These are phyloP conservation scores for Cladosporium colombiae DNA, from an alignment of 2,329 filamentous ascomycete species.

Conservation along the genomic window DNA sequence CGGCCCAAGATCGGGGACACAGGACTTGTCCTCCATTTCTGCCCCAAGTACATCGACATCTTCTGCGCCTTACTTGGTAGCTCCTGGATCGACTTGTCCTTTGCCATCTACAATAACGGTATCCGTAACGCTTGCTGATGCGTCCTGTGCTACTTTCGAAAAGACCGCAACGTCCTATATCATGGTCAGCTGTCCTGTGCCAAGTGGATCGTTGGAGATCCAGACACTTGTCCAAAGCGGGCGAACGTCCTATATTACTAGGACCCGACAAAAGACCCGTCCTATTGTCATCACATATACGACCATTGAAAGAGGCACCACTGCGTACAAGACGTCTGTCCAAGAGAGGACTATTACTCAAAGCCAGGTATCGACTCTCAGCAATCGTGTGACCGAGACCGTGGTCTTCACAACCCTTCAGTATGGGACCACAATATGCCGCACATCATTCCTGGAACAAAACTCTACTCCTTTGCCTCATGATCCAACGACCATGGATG, in stretches of 20 bases:
- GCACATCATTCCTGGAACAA: background rate
- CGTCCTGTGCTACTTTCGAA: background rate
- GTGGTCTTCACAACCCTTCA: background rate
- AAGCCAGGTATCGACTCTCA: background rate
- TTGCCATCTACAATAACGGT: background rate
- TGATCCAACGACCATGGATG: background rate
- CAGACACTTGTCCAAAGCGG: background rate
- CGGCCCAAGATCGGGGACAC: background rate
- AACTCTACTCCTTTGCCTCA: background rate
- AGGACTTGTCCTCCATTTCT: background rate
- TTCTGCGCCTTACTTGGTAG: background rate
- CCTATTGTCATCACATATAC: background rate
- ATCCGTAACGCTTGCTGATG: background rate
- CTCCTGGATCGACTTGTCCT: background rate
- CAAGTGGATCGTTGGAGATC: background rate
- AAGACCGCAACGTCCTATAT: background rate
- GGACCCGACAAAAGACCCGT: background rate
- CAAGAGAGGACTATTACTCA: background rate
- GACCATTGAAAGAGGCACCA: background rate
- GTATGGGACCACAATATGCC: background rate
- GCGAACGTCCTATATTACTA: background rate
- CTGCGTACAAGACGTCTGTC: background rate
- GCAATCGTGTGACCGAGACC: background rate
- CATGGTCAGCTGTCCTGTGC: background rate
- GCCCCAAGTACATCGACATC: background rate